phyloP scores from a whole-genome alignment of 805 yeast species.

The Starmerella floris region DNA sequence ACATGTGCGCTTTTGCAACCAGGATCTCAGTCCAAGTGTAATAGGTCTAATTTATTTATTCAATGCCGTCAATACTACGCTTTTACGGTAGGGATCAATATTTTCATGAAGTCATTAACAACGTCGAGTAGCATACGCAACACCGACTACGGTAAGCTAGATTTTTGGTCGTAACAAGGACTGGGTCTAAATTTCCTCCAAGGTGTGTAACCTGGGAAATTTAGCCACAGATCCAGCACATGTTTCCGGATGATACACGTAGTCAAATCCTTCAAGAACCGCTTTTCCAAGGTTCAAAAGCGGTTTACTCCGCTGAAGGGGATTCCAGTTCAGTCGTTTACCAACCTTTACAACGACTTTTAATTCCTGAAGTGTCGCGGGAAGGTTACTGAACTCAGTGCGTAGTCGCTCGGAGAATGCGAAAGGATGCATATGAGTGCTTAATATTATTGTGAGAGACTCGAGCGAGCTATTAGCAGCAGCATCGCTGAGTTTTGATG shows the following conservation, averaged over 20 bases:
- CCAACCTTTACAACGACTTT: conserved; percentile 5
- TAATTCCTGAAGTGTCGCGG: conserved; percentile 2
- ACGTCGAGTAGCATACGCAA: no score
- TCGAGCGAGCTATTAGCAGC: conserved; percentile 2
- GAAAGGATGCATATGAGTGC: conserved; percentile 9
- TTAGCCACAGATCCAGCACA: background rate
- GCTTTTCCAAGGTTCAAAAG: conserved; percentile 8
- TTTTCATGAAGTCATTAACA: no score
- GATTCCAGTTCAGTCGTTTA: conserved; percentile 12
- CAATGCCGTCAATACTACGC: no score
- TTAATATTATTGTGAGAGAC: background rate
- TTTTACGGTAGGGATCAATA: no score
- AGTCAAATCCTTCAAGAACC: conserved; percentile 11
- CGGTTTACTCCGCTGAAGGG: conserved; percentile 3
- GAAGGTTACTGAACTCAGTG: conserved; percentile 6
- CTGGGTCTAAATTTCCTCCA: background rate
- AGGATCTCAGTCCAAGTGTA: no score
- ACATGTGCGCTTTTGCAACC: no score
- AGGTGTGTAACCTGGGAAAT: conserved; percentile 3
- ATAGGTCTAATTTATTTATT: no score
- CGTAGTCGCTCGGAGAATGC: conserved; percentile 14
- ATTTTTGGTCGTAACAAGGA: no score
- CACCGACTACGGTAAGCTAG: no score
- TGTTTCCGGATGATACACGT: background rate
- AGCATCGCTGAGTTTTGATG: conserved; percentile 6